These are phyloP conservation scores for Rhizopogon sp. DNA, from an alignment of 768 basidiomycete species.

Conservation along the genomic window DNA sequence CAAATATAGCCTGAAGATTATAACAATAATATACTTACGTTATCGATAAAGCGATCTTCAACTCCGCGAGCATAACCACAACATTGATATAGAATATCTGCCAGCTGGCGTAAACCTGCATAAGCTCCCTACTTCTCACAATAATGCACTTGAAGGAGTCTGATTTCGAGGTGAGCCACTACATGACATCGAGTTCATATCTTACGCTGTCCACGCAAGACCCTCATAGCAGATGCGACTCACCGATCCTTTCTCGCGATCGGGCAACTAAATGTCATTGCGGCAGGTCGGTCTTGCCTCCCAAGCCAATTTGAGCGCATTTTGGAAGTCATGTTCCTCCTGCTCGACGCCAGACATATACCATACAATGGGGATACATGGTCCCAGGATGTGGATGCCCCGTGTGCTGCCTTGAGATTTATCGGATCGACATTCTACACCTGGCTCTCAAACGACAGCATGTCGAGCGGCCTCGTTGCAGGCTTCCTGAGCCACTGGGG, in stretches of 20 bases:
- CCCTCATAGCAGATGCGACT: slow-evolving; percentile 10
- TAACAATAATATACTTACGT: not conserved
- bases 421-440: slow-evolving; percentile 19
- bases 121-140: not conserved
- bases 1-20: not conserved
- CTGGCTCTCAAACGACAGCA: slow-evolving; percentile 16
- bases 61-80: not conserved
- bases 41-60: not conserved
- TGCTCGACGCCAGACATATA: slow-evolving; percentile 16
- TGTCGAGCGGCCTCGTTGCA: slow-evolving; percentile 10
- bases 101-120: not conserved
- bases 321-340: slow-evolving; percentile 14
- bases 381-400: slow-evolving; percentile 7
- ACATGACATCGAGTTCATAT: not conserved
- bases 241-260: slow-evolving; percentile 10
- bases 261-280: slow-evolving; percentile 9
- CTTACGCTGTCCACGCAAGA: slow-evolving; percentile 4
- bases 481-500: slow-evolving; percentile 14
- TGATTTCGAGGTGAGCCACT: slow-evolving; percentile 18
- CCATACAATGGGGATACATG: slow-evolving; percentile 8
- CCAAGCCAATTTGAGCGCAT: slow-evolving; percentile 19
- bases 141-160: not conserved
- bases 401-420: slow-evolving; percentile 10
- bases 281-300: slow-evolving; percentile 9
- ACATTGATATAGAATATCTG: not conserved